phyloP scores from a whole-genome alignment of 2,329 filamentous ascomycete genomes.

The Fusarium concolor region DNA sequence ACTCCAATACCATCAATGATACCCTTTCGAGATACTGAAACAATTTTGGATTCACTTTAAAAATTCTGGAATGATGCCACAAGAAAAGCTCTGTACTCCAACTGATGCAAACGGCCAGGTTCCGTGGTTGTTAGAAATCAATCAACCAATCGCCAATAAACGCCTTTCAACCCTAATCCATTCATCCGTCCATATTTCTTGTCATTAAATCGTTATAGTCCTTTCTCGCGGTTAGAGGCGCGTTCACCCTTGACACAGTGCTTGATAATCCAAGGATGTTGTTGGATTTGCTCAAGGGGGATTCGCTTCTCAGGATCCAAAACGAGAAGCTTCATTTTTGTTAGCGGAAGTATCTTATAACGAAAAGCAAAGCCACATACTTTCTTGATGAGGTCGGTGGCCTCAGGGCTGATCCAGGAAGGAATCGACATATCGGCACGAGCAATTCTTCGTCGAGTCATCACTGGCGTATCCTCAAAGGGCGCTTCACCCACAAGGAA shows the following conservation, averaged over 20 bases:
- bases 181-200: constrained; percentile 25
- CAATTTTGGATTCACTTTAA: constrained; percentile 29
- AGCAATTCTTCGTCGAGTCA: constrained; percentile 92
- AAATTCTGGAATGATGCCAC: constrained; percentile 31
- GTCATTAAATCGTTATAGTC: constrained; percentile 40
- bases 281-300: constrained; percentile 86
- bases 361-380: constrained; percentile 61
- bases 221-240: constrained; percentile 63
- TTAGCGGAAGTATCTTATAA: constrained; percentile 28
- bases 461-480: constrained; percentile 93
- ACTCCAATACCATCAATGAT: constrained; percentile 44
- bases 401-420: constrained; percentile 89
- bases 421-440: constrained; percentile 93
- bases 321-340: constrained; percentile 77
- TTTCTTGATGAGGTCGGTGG: constrained; percentile 90
- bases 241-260: constrained; percentile 80
- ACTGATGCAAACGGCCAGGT: constrained; percentile 46
- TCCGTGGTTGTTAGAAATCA: constrained; percentile 28
- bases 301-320: constrained; percentile 95
- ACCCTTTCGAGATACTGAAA: constrained; percentile 35
- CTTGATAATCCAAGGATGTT: constrained; percentile 96
- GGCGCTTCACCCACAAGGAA: constrained; percentile 96
- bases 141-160: constrained; percentile 33
- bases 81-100: constrained; percentile 45
- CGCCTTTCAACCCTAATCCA: constrained; percentile 33